These are phyloP conservation scores for Candida tropicalis DNA, from an alignment of 1,139 yeast genomes.

Conservation along the genomic window DNA sequence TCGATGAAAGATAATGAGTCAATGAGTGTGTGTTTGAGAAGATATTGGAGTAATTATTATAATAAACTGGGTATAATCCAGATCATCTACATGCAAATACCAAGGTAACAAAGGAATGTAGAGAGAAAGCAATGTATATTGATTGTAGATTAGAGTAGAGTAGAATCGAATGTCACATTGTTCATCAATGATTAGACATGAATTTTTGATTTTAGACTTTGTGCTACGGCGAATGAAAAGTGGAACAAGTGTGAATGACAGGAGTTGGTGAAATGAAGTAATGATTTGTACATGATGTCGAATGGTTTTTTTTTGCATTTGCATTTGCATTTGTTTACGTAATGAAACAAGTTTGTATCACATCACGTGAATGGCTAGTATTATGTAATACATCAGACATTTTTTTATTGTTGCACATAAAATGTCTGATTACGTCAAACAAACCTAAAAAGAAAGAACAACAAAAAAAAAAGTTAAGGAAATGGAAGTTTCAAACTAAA, in stretches of 20 bases:
- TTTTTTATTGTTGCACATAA: background rate
- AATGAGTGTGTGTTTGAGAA: too few relatives aligned
- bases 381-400: background rate
- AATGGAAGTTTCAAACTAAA: background rate
- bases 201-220: background rate
- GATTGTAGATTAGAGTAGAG: background rate
- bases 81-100: too few relatives aligned
- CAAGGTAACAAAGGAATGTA: too few relatives aligned
- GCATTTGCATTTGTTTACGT: background rate
- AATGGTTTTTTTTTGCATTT: too few relatives aligned
- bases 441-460: background rate
- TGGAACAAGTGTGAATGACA: background rate
- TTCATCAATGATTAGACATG: background rate
- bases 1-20: too few relatives aligned
- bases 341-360: background rate
- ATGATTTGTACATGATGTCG: background rate
- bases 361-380: background rate
- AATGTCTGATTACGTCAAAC: constrained; percentile 1
- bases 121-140: too few relatives aligned
- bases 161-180: background rate
- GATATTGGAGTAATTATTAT: too few relatives aligned
- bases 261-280: background rate
- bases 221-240: background rate
- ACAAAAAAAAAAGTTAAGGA: background rate
- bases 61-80: too few relatives aligned